Evolutionary conservation across 2,329 filamentous ascomycete genomes (phyloP).

Genomic region (Clonostachys byssicola): DNA sequence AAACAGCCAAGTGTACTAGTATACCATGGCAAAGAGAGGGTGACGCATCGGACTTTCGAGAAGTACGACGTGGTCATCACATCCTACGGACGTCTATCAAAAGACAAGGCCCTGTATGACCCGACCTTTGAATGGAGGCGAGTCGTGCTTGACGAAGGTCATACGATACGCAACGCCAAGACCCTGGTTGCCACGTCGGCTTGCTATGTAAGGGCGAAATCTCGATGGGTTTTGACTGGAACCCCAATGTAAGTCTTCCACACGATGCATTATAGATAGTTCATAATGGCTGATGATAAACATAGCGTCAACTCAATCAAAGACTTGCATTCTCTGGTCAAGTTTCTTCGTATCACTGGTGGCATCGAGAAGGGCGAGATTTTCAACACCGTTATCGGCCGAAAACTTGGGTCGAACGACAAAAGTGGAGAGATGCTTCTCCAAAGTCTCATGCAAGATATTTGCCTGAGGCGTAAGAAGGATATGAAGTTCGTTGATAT

Average conservation of each 20-base stretch:
- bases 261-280: conserved; percentile 14
- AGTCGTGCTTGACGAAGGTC: conserved; percentile 79
- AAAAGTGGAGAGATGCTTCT: conserved; percentile 58
- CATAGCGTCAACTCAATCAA: conserved; percentile 70
- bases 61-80: conserved; percentile 76
- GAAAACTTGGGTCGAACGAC: conserved; percentile 59
- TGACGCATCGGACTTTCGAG: conserved; percentile 51
- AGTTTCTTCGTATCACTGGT: conserved; percentile 72
- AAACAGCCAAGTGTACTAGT: conserved; percentile 62
- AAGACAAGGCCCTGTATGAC: conserved; percentile 46
- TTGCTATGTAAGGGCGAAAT: conserved; percentile 61
- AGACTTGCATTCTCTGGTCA: conserved; percentile 76
- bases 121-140: conserved; percentile 63
- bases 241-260: conserved; percentile 65
- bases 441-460: conserved; percentile 72
- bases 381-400: conserved; percentile 61
- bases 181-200: conserved; percentile 70
- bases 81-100: conserved; percentile 73
- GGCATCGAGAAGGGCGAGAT: conserved; percentile 69
- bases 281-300: not conserved
- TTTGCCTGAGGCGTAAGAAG: conserved; percentile 79
- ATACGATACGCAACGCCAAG: conserved; percentile 73
- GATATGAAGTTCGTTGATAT: conserved; percentile 86
- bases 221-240: conserved; percentile 75
- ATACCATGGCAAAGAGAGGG: conserved; percentile 66